Conservation (phyloP, 2,329 filamentous ascomycete genomes). For the Emergomyces pasteurianus region DNA sequence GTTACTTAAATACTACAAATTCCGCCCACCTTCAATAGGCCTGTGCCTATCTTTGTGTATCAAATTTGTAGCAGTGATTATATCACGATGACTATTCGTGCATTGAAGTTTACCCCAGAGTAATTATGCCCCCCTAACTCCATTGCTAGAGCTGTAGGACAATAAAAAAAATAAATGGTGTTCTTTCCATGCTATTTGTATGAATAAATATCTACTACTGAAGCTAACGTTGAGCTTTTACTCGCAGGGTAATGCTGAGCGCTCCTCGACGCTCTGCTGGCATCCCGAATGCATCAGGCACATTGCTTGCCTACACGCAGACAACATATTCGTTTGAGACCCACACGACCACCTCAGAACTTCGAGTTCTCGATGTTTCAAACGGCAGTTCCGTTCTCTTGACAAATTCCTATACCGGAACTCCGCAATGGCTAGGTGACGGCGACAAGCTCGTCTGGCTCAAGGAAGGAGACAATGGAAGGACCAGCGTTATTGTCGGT, state of each 20-base stretch:
- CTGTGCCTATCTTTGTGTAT: background rate
- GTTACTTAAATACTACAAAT: background rate
- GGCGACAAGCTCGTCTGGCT: conserved; percentile 36
- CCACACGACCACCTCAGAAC: conserved; percentile 35
- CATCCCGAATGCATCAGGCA: conserved; percentile 35
- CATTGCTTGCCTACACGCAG: conserved; percentile 36
- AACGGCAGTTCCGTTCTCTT: conserved; percentile 30
- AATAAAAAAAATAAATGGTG: background rate
- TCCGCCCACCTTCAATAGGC: too few relatives aligned
- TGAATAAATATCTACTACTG: background rate
- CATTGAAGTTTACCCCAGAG: conserved; percentile 33
- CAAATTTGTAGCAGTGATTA: background rate
- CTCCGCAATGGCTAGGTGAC: conserved; percentile 36
- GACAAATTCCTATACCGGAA: conserved; percentile 33
- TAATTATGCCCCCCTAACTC: conserved; percentile 13
- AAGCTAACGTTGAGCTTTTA: background rate
- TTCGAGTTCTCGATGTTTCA: conserved; percentile 33
- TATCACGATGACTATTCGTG: conserved; percentile 28
- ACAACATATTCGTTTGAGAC: conserved; percentile 40
- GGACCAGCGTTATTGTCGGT: conserved; percentile 35
- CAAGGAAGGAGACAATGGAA: conserved; percentile 33
- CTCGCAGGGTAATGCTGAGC: conserved; percentile 32
- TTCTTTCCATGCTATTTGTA: background rate
- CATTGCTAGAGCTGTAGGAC: background rate
- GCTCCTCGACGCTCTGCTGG: conserved; percentile 36